These are phyloP conservation scores for Lasiosphaeriaceae sp. DNA, from an alignment of 495 filamentous ascomycete species.

Conservation along the genomic window DNA sequence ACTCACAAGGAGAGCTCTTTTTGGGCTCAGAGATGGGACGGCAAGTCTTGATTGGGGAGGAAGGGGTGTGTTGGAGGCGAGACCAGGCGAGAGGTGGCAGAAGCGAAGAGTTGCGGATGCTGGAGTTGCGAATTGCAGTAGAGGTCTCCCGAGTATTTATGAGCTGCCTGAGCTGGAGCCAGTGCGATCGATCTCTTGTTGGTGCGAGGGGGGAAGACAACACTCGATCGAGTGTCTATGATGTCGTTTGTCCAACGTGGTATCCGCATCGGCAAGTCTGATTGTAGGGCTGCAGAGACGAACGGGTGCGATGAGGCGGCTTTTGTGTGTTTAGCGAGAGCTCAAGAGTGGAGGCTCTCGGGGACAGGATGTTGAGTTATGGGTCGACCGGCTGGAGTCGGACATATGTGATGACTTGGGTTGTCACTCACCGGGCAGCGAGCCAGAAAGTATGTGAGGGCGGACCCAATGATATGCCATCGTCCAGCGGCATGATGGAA, in stretches of 20 bases:
- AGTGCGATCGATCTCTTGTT: not conserved
- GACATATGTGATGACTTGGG: conserved; percentile 7
- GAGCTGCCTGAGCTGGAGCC: not conserved
- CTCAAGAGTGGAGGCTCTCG: conserved; percentile 15
- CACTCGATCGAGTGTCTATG: conserved; percentile 7
- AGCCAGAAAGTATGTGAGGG: conserved; percentile 14
- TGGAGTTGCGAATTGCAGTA: not conserved
- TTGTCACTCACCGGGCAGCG: conserved; percentile 4
- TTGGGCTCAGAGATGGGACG: too few relatives aligned
- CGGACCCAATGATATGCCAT: conserved; percentile 17
- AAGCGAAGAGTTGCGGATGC: not conserved
- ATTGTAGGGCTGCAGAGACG: conserved; percentile 23
- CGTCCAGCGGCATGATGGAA: conserved; percentile 14
- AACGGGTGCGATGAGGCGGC: conserved; percentile 22
- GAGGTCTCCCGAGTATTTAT: not conserved
- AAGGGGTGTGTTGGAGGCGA: too few relatives aligned
- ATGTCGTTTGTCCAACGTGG: conserved; percentile 26
- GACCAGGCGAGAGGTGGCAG: too few relatives aligned
- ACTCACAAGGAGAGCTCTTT: too few relatives aligned
- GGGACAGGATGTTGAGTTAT: not conserved
- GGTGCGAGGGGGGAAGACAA: not conserved
- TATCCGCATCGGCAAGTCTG: conserved; percentile 18
- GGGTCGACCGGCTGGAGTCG: conserved; percentile 7
- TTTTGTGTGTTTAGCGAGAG: conserved; percentile 15
- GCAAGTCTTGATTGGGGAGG: too few relatives aligned